A percentile compares a stretch with the other conserved stretches of the same genome.
Evolutionary conservation across 805 yeast species (phyloP).

Genomic region (Lachancea lanzarotensis): DNA sequence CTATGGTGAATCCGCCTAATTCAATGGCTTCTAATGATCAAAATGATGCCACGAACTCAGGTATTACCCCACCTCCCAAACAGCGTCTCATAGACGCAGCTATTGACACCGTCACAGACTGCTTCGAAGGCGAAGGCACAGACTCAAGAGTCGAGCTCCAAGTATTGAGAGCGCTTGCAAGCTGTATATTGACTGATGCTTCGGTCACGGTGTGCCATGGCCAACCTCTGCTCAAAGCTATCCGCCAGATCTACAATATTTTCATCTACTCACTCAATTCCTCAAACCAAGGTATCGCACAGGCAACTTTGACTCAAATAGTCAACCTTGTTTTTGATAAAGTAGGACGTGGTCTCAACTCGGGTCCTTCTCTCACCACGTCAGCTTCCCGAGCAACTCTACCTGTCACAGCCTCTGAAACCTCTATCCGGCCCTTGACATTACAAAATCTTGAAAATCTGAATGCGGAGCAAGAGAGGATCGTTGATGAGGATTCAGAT

Average conservation of each 20-base stretch:
- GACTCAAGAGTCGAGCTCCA: slow-evolving; percentile 86
- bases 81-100: slow-evolving; percentile 70
- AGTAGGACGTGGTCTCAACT: slow-evolving; percentile 37
- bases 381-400: slow-evolving; percentile 12
- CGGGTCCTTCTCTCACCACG: slow-evolving; percentile 10
- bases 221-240: slow-evolving; percentile 77
- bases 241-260: slow-evolving; percentile 88
- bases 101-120: slow-evolving; percentile 72
- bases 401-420: slow-evolving; percentile 10
- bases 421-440: slow-evolving; percentile 39
- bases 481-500: slow-evolving; percentile 40
- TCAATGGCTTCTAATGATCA: slow-evolving; percentile 32
- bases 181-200: slow-evolving; percentile 74
- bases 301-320: slow-evolving; percentile 89
- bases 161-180: slow-evolving; percentile 84
- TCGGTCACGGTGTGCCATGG: slow-evolving; percentile 78
- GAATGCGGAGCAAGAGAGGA: slow-evolving; percentile 49
- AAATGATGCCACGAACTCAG: slow-evolving; percentile 23
- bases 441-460: slow-evolving; percentile 53
- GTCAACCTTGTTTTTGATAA: slow-evolving; percentile 81
- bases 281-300: slow-evolving; percentile 87
- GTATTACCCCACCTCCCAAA: slow-evolving; percentile 48
- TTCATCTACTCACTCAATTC: slow-evolving; percentile 78
- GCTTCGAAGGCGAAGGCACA: slow-evolving; percentile 89
- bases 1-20: slow-evolving; percentile 43